Base-by-base conservation (phyloP, 176 grass and related monocot genomes). In the Cenchrus fungigraminus region DNA sequence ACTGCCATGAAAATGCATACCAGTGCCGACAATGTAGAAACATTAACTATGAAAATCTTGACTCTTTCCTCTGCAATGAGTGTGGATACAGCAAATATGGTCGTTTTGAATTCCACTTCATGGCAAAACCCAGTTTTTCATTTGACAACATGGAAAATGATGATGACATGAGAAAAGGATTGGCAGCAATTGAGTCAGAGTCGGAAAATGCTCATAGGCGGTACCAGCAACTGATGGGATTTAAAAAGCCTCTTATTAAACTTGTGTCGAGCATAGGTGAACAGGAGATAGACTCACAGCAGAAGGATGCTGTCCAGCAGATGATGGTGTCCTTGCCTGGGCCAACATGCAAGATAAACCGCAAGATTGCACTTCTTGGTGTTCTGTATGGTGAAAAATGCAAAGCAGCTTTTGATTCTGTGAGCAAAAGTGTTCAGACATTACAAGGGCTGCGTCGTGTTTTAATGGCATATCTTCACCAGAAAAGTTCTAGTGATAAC, bases 71-170 rank as follows among this genome's bases (percentile, higher is more conserved):
- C 62, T 98, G 96, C 89, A 98, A 98, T 83, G 96, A 98, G 83
- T 98, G 96, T 83, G 96, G 96, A 81, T 98, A 95, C 77, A 98
- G 96, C 84, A 98, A 98, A 90, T 98, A 95, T 92, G 96, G 96
- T n/a, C 96, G 96, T 84, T 98, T 98, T 90, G 96, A 98, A 79
- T 98, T 98, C 83, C 91, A 98, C 85, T 98, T 98, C 85, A 98
- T 94, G 96, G 96, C 93, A 83, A 98, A 95, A 83, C 96, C 93
- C 59, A 98, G 93, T 75, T 98, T 98, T 69, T 98, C 88, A 28
- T 98, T 98, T 91, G 96, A 98, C 82, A 95, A 90, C 83, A 98
- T 98, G 93, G 96, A 98, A 90, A 98, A 95, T 78, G 96, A 98
- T 71, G 93, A 98, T 8, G 96, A 98, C 65, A 95, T 98, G 96